Percentiles rank a stretch among this genome's conserved stretches.
These are phyloP conservation scores for Onygena corvina DNA, from an alignment of 2,329 filamentous ascomycete species.

Conservation along the genomic window DNA sequence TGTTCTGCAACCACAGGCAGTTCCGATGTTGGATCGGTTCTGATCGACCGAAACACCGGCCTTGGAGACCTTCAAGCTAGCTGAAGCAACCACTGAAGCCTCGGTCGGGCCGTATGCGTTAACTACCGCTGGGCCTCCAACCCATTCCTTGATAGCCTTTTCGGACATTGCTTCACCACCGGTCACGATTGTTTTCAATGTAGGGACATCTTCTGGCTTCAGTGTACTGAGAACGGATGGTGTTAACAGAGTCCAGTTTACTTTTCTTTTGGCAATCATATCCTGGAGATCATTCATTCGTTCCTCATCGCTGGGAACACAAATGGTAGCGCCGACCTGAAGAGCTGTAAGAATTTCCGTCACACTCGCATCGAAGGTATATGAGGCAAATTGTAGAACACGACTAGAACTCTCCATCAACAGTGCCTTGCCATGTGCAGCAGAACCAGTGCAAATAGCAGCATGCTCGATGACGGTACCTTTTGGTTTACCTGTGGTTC, in stretches of 20 bases:
- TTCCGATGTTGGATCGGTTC: slow-evolving; percentile 26
- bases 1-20: slow-evolving; percentile 23
- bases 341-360: slow-evolving; percentile 45
- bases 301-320: slow-evolving; percentile 43
- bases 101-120: slow-evolving; percentile 37
- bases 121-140: slow-evolving; percentile 31
- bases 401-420: slow-evolving; percentile 43
- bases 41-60: slow-evolving; percentile 18
- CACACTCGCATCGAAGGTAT: slow-evolving; percentile 44
- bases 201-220: slow-evolving; percentile 34
- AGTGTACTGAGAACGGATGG: slow-evolving; percentile 45
- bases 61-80: slow-evolving; percentile 22
- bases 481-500: slow-evolving; percentile 46
- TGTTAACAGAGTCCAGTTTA: slow-evolving; percentile 46
- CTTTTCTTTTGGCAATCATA: slow-evolving; percentile 40
- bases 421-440: slow-evolving; percentile 41
- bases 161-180: slow-evolving; percentile 37
- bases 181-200: slow-evolving; percentile 33
- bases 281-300: slow-evolving; percentile 40
- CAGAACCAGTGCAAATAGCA: slow-evolving; percentile 44
- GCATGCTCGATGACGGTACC: slow-evolving; percentile 52
- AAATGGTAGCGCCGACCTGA: slow-evolving; percentile 47
- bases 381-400: slow-evolving; percentile 48
- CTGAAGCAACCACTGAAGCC: slow-evolving; percentile 24
- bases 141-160: slow-evolving; percentile 35